Evolutionary conservation across 2,329 filamentous ascomycete species (phyloP).

Genomic region (Emergomyces orientalis): DNA sequence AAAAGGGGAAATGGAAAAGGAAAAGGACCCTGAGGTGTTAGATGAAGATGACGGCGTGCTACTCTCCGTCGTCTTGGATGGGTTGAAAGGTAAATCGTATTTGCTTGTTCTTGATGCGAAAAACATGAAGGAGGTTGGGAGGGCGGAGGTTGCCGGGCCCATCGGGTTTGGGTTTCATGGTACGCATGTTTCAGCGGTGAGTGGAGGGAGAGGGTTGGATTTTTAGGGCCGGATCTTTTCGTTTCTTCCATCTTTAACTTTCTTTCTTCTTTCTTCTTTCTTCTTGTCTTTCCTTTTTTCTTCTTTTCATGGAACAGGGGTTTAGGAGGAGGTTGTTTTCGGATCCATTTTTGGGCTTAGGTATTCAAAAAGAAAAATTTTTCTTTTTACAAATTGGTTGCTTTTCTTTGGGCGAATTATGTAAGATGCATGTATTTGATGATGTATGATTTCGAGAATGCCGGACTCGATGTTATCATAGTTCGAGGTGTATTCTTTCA

Average conservation of each 20-base stretch:
- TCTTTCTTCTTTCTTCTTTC: not conserved
- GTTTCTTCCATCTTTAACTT: not conserved
- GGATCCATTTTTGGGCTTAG: not conserved
- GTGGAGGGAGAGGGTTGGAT: constrained; percentile 5
- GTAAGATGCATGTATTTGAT: not conserved
- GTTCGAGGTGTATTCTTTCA: too few relatives aligned
- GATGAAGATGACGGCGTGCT: constrained; percentile 47
- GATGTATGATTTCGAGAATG: not conserved
- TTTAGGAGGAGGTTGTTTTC: not conserved
- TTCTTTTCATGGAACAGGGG: not conserved
- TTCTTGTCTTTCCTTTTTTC: not conserved
- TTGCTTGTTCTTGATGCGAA: constrained; percentile 44
- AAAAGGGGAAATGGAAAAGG: not conserved
- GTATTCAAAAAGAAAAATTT: not conserved
- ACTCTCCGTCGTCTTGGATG: constrained; percentile 46
- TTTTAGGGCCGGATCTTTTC: constrained; percentile 1
- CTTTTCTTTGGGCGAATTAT: not conserved
- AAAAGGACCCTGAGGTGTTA: constrained; percentile 17
- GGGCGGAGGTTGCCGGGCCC: constrained; percentile 41
- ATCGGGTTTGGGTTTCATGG: constrained; percentile 49
- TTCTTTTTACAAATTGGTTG: not conserved
- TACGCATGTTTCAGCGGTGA: constrained; percentile 26
- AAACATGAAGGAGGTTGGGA: constrained; percentile 41
- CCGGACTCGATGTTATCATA: too few relatives aligned
- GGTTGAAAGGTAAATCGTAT: constrained; percentile 42